phyloP scores from a whole-genome alignment of 345 rosid species.

The Melaleuca alternifolia region DNA sequence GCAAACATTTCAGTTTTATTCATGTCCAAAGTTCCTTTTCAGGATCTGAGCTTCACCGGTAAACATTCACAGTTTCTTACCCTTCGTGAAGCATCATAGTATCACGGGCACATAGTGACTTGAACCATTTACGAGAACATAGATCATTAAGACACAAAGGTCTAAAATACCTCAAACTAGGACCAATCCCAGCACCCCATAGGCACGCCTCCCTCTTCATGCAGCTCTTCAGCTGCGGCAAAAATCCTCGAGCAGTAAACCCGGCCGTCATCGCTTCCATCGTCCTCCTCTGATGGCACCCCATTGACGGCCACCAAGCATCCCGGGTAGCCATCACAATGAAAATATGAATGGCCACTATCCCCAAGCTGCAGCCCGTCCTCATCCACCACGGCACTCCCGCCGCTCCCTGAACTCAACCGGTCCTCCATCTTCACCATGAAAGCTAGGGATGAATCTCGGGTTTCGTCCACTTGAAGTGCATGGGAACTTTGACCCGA shows the following conservation, averaged over 20 bases:
- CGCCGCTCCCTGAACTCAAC: slow-evolving; percentile 52
- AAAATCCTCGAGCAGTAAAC: slow-evolving; percentile 52
- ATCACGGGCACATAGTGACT: not conserved
- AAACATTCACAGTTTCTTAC: not conserved
- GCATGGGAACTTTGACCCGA: slow-evolving; percentile 2
- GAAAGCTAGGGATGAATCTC: slow-evolving; percentile 7
- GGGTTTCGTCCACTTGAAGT: not conserved
- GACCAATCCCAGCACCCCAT: slow-evolving; percentile 66
- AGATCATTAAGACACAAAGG: not conserved
- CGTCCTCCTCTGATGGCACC: slow-evolving; percentile 36
- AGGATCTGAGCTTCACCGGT: not conserved
- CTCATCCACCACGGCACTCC: slow-evolving; percentile 74
- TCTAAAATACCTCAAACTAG: not conserved
- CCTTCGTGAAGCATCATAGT: not conserved
- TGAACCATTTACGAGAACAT: not conserved
- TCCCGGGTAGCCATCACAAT: slow-evolving; percentile 14
- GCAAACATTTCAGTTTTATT: not conserved
- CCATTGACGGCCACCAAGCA: slow-evolving; percentile 18
- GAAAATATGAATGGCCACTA: slow-evolving; percentile 67
- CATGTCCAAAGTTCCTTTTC: not conserved
- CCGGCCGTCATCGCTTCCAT: slow-evolving; percentile 35
- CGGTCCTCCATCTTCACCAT: slow-evolving; percentile 51
- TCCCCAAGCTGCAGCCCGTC: slow-evolving; percentile 66
- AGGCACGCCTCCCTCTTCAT: slow-evolving; percentile 20
- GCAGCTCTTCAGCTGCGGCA: slow-evolving; percentile 24